These are phyloP conservation scores for Musa schizocarpa DNA, from an alignment of 176 grass and related monocot species.

Conservation along the genomic window DNA sequence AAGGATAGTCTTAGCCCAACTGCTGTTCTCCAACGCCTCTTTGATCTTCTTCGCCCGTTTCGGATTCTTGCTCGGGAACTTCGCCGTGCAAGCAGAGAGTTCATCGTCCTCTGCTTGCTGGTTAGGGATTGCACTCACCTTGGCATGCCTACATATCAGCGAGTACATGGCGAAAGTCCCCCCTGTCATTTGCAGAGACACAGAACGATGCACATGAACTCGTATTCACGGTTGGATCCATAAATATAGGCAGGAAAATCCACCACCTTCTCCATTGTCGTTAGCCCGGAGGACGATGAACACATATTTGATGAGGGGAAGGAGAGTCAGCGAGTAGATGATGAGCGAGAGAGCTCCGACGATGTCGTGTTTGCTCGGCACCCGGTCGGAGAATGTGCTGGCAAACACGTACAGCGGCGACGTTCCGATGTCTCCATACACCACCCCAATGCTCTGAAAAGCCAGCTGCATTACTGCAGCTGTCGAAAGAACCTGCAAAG, in stretches of 20 bases:
- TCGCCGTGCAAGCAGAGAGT: slow-evolving; percentile 55
- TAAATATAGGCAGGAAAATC: not conserved
- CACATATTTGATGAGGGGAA: slow-evolving; percentile 66
- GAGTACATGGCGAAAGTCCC: slow-evolving; percentile 78
- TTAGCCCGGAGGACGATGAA: slow-evolving; percentile 64
- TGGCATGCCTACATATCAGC: slow-evolving; percentile 51
- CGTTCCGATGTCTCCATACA: slow-evolving; percentile 77
- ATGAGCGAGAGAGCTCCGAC: slow-evolving; percentile 59
- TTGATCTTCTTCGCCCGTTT: slow-evolving; percentile 47
- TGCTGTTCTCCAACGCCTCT: slow-evolving; percentile 41
- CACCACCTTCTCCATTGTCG: slow-evolving; percentile 65
- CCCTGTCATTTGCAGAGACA: slow-evolving; percentile 19
- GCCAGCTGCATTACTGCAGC: slow-evolving; percentile 27
- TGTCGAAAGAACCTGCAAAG: too few species aligned
- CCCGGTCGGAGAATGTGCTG: slow-evolving; percentile 51
- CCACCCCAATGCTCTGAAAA: slow-evolving; percentile 62
- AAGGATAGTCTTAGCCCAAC: slow-evolving; percentile 36
- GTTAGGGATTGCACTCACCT: slow-evolving; percentile 50
- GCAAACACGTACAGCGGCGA: slow-evolving; percentile 56
- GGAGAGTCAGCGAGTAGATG: slow-evolving; percentile 48
- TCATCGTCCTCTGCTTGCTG: slow-evolving; percentile 57
- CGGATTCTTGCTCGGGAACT: slow-evolving; percentile 24
- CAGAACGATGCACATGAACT: not conserved
- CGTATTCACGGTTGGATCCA: too few species aligned
- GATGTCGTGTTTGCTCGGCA: slow-evolving; percentile 37